Evolutionary conservation across 176 grass and related monocot genomes (phyloP).

Genomic region (Cenchrus americanus): DNA sequence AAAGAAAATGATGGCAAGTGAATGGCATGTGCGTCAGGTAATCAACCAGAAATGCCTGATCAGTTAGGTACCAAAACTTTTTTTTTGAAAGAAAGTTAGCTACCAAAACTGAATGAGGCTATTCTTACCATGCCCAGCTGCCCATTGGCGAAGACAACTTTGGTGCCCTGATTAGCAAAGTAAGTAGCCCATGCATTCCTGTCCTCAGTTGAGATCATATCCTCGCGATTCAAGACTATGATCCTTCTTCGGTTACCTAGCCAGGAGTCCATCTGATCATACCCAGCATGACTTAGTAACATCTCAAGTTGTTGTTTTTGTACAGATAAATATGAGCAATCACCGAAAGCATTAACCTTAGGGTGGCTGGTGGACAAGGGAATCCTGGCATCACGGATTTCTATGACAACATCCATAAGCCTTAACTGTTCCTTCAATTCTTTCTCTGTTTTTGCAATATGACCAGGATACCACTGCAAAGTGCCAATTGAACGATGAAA

Average conservation of each 20-base stretch:
- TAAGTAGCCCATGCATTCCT: slow-evolving; percentile 91
- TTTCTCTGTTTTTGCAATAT: slow-evolving; percentile 99
- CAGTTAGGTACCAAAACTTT: slow-evolving; percentile 3
- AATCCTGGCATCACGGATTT: slow-evolving; percentile 92
- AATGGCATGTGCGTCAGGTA: slow-evolving; percentile 5
- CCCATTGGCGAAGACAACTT: slow-evolving; percentile 92
- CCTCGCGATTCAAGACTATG: slow-evolving; percentile 94
- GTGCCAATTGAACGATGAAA: slow-evolving; percentile 18
- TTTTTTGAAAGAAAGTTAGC: background rate
- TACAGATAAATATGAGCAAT: slow-evolving; percentile 28
- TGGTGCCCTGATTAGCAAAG: slow-evolving; percentile 78
- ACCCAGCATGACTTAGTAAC: slow-evolving; percentile 24
- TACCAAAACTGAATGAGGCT: slow-evolving; percentile 23
- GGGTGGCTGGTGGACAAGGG: slow-evolving; percentile 94
- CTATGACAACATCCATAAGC: slow-evolving; percentile 98
- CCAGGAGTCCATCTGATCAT: slow-evolving; percentile 90
- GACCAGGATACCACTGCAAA: slow-evolving; percentile 97
- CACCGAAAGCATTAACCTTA: slow-evolving; percentile 56
- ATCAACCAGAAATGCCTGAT: background rate
- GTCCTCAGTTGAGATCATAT: slow-evolving; percentile 88
- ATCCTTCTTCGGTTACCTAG: slow-evolving; percentile 84
- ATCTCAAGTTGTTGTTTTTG: slow-evolving; percentile 8
- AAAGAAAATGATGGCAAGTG: slow-evolving; percentile 17
- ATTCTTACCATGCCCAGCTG: slow-evolving; percentile 90
- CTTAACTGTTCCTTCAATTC: slow-evolving; percentile 89